Percentiles rank a stretch among this genome's conserved stretches.
phyloP scores from a whole-genome alignment of 805 yeast species.

The Lipomyces sp. region DNA sequence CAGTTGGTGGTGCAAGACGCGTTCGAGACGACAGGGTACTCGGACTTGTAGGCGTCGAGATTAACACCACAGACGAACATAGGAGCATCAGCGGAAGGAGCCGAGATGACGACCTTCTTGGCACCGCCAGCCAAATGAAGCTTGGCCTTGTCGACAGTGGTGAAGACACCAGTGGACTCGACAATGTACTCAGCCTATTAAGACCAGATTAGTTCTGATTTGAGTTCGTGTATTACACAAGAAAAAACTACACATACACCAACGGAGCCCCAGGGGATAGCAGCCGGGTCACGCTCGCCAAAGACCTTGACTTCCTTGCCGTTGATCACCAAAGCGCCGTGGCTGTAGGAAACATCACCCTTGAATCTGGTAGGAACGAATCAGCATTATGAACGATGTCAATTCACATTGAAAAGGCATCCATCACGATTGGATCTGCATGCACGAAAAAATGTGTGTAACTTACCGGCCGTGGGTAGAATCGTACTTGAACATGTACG shows the following conservation, averaged over 20 bases:
- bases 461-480: slow-evolving; percentile 78
- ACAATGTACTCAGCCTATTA: slow-evolving; percentile 70
- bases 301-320: slow-evolving; percentile 68
- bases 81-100: slow-evolving; percentile 93
- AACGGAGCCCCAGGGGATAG: slow-evolving; percentile 83
- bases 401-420: slow-evolving; percentile 40
- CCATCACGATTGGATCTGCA: no score
- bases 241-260: slow-evolving; percentile 51
- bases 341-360: slow-evolving; percentile 65
- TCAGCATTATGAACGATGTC: no score
- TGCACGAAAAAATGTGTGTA: background rate
- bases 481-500: slow-evolving; percentile 94
- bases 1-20: slow-evolving; percentile 97
- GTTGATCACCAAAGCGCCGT: slow-evolving; percentile 65
- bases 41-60: slow-evolving; percentile 75
- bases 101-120: slow-evolving; percentile 92
- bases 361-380: slow-evolving; percentile 44
- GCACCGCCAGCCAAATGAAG: slow-evolving; percentile 91
- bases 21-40: slow-evolving; percentile 78
- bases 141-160: slow-evolving; percentile 76
- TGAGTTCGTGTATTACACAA: no score
- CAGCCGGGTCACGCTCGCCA: slow-evolving; percentile 84
- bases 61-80: slow-evolving; percentile 95
- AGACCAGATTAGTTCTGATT: background rate
- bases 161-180: slow-evolving; percentile 95